Evolutionary conservation across 305 asterid genomes (phyloP).

Genomic region (Fraxinus dipetala): DNA sequence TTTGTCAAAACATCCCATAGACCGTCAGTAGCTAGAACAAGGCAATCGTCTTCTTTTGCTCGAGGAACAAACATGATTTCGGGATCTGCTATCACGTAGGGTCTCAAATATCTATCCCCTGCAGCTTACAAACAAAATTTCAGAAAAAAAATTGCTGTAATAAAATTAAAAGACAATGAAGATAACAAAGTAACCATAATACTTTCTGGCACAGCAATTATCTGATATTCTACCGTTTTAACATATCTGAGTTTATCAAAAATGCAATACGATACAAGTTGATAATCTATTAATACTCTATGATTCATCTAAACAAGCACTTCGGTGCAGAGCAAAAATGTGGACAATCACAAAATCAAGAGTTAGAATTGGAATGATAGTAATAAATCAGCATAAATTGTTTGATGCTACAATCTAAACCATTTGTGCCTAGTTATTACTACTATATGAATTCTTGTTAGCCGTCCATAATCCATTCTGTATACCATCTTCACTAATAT

Average conservation of each 20-base stretch:
- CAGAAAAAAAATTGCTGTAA: neutral
- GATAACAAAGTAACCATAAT: neutral
- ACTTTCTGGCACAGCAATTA: neutral
- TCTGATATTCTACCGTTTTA: neutral
- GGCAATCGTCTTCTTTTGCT: constrained; percentile 73
- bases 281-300: neutral
- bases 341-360: neutral
- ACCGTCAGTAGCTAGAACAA: constrained; percentile 76
- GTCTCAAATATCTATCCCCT: constrained; percentile 88
- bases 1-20: constrained; percentile 81
- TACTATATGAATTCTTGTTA: neutral
- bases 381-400: neutral
- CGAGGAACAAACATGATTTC: constrained; percentile 63
- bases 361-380: neutral
- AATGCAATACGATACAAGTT: neutral
- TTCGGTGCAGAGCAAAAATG: neutral
- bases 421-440: neutral
- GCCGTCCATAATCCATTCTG: neutral
- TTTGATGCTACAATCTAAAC: neutral
- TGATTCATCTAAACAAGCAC: neutral
- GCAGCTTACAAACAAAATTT: neutral
- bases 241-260: neutral
- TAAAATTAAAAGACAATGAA: neutral
- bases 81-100: constrained; percentile 72
- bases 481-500: neutral